Base-by-base conservation (phyloP, 495 filamentous ascomycete species). In the Acidiella bohemica region DNA sequence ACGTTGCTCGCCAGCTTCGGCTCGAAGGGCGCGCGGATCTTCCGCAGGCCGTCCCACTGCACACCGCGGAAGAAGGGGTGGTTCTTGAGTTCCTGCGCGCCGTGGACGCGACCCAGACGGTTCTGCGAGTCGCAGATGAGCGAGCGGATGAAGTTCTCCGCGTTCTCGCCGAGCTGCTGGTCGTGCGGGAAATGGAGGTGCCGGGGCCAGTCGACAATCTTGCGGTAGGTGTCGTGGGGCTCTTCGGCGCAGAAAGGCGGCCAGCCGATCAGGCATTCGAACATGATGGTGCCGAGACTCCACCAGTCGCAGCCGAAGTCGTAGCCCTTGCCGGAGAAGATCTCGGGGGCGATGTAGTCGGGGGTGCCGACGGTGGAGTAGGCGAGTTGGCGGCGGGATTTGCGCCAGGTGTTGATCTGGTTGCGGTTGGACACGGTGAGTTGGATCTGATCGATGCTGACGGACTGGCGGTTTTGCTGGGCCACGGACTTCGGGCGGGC, bases 281-380 rank as follows among this genome's bases (percentile, higher is more conserved):
- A 99, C 90, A 96, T 99, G 64, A 99, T 99, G 23, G 90, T 95
- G 42, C 90, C 90, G 22, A 99, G 70, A 24, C 80, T 86, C 90
- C 90, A 99, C 90, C 90, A 99, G 68, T 99, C 90, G 54, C 90
- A 99, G 61, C 88, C 78, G 51, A 84, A 92, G 29, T 81, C 79
- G 61, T 99, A 99, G 29, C 90, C 90, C 52, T 92, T 79, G 26
- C 90, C 86, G 21, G 80, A 85, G 63, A 99, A 99, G 49, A 99
- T 96, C 55, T 99, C 90, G 2, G 90, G 90, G 0, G 90, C 90
- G 58, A 97, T 97, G 57, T 99, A 99, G 59, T 99, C 90, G 6
- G 90, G 90, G 5, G 90, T 99, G 47, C 90, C 90, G 35, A 99
- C 90, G 6, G 90, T 99, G 1, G 88, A 95, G 60, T 96, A 99